Evolutionary conservation across 352 stramenopile genomes (phyloP), one percentile per base, ranked within the genome.

Genomic region (Albugo candida): DNA sequence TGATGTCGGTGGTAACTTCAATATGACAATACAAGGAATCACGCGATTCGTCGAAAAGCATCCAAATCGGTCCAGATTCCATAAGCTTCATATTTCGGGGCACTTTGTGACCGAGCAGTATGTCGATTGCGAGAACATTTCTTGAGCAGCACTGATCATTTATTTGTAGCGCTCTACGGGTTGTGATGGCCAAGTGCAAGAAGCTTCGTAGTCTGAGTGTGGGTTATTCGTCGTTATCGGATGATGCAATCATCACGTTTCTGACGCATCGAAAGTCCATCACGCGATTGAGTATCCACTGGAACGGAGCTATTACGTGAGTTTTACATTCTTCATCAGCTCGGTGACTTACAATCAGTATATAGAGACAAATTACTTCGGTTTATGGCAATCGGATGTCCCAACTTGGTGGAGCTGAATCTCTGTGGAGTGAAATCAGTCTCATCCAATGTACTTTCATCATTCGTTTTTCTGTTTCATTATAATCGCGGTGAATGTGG

Each of bases 41-140:
- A 89, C 74, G 11, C 85, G 84, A 58, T 64, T 93, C 21, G 84
- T 93, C 51, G 80, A 93, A 46, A 85, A 83, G 56, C 80, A 93
- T 44, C 75, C 73, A 40, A 93, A 93, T 48, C 80, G 89, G 55
- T 84, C 80, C 58, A 87, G 87, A 55, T 91, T 93, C 51, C 73
- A 72, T 41, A 75, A 74, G 43, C 62, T 93, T 13, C 77, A 93
- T 51, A 69, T 93, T 45, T 91, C 80, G 0, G 80, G 80, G 0
- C 78, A 91, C 47, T 55, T 70, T 0, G 66, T 78, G 48, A 93
- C 75, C 13, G 80, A 93, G 51, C 70, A 83, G 80, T 93, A 66
- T 41, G 63, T 51, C 20, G 21, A 4, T 6, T 18, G 1, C 47
- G 11, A 11, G 18, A 2, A 18, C 16, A 19, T 27, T n/a, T n/a